Evolutionary conservation across 1,139 yeast species (phyloP), one percentile per base, ranked within the genome.

Genomic region (Lodderomyces theae): DNA sequence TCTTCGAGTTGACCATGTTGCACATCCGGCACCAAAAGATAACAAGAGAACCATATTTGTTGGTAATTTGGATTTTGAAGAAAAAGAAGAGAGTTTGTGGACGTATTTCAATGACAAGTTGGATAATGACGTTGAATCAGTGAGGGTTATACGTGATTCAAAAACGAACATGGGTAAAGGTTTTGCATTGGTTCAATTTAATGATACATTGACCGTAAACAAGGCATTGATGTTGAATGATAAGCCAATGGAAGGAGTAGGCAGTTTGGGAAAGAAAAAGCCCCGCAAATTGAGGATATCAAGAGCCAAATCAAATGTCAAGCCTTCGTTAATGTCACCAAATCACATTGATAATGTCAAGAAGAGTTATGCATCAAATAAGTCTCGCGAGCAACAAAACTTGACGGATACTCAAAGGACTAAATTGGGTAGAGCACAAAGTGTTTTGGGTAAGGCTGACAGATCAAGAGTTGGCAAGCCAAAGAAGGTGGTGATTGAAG

Each of bases 161-260:
- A 87, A 87, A 64, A 92, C 97, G 22, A 92, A 94, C 55, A 72
- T 92, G 48, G 99, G 98, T 51, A 94, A 92, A 65, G 99, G 99
- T 4, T 90, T 94, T 68, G 98, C 96, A 4, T 86, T 89, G 60
- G 89, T 94, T 25, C 97, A 92, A 63, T 94, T 90, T 66, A 77
- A 74, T 48, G 96, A 90, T 61, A 68, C 90, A 19, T 77, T 83
- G 44, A 74, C 84, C 30, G 96, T 94, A 11, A 82, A 84, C 49
- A 86, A 86, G 57, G 97, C 97, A 0, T 64, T 94, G 44, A 62
- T 88, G 48, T 67, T 88, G 47, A 78, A 90, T 59, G 95, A 80
- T 39, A 83, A 86, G 63, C 77, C 80, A 42, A 69, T 87, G 57
- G 59, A 62, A 18, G 39, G 22, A 8, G 22, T 19, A 19, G 5